Percentiles rank a stretch among this genome's conserved stretches.
These are phyloP conservation scores for Paracoccidioides brasiliensis DNA, from an alignment of 2,329 filamentous ascomycete genomes.

Conservation along the genomic window DNA sequence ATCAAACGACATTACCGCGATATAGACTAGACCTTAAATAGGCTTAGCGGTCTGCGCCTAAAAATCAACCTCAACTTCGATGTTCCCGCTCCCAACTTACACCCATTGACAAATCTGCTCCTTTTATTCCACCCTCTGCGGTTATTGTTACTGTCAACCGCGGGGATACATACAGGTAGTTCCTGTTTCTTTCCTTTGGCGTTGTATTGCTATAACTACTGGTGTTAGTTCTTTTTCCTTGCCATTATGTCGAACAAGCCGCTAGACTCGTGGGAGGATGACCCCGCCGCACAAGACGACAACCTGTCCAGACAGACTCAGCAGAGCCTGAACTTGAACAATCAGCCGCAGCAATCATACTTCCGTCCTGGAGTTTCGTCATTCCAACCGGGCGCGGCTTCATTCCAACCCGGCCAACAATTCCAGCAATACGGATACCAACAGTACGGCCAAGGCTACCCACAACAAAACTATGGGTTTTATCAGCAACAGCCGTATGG, in stretches of 20 bases:
- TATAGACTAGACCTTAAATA: neutral
- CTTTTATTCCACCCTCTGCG: neutral
- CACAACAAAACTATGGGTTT: slow-evolving; percentile 37
- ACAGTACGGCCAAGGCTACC: slow-evolving; percentile 32
- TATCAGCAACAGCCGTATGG: slow-evolving; percentile 38
- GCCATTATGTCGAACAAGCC: slow-evolving; percentile 55
- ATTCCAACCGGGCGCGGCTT: slow-evolving; percentile 59
- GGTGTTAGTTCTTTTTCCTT: slow-evolving; percentile 9
- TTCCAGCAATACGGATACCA: slow-evolving; percentile 49
- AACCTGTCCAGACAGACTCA: slow-evolving; percentile 64
- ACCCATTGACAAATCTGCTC: neutral
- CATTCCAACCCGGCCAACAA: slow-evolving; percentile 60
- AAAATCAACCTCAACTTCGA: neutral
- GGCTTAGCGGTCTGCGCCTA: neutral
- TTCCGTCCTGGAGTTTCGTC: slow-evolving; percentile 56
- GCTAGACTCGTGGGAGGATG: slow-evolving; percentile 91
- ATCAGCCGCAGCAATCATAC: slow-evolving; percentile 37
- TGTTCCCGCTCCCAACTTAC: neutral
- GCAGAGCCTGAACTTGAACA: slow-evolving; percentile 62
- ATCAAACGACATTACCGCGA: neutral
- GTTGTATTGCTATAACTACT: neutral
- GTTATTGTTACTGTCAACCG: neutral
- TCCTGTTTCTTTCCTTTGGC: neutral
- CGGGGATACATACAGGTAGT: neutral
- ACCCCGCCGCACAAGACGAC: slow-evolving; percentile 62